Evolutionary conservation across 768 basidiomycete genomes (phyloP), one percentile per base, ranked within the genome.

Genomic region (Suillus decipiens): DNA sequence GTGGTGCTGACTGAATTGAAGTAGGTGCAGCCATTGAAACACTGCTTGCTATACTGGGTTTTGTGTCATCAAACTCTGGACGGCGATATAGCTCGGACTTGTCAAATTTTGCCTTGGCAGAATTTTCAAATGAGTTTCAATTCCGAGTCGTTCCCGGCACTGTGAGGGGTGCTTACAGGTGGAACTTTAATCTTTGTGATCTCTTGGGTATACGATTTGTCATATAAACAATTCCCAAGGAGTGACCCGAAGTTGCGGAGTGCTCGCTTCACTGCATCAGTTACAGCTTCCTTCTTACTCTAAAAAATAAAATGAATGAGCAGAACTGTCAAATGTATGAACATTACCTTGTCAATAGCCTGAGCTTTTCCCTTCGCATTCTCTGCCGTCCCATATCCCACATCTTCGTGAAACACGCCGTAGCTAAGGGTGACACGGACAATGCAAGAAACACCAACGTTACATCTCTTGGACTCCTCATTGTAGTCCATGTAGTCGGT

Each of bases 221-320:
- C 97, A 70, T 99, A 99, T n/a, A 99, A 77, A 75, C 97, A 99
- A 70, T 97, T 96, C 1, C 97, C 97, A 17, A 99, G 81, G 2
- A 99, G 79, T 72, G 96, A 97, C 45, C 97, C 97, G 72, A 99
- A 99, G 66, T 88, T 93, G 31, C 94, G 83, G 10, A 99, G 81
- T 1, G 95, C 87, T 37, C 96, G 88, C 76, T 99, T 99, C 60
- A 96, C 78, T 0, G 84, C 96, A 68, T 99, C 97, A 0, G 97
- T 99, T 0, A 98, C 89, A 1, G 97, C 96, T 73, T 99, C 97
- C 69, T 99, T 99, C 82, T 98, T 98, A 72, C 93, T 95, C 97
- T 99, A 69, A 57, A 60, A 24, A 17, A 56, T 28, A 62, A 61
- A 17, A 54, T 43, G 51, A 56, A 58, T 48, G 14, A 65, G 24